These are phyloP conservation scores for Centella asiatica DNA, from an alignment of 129 eudicot genomes.

Conservation along the genomic window DNA sequence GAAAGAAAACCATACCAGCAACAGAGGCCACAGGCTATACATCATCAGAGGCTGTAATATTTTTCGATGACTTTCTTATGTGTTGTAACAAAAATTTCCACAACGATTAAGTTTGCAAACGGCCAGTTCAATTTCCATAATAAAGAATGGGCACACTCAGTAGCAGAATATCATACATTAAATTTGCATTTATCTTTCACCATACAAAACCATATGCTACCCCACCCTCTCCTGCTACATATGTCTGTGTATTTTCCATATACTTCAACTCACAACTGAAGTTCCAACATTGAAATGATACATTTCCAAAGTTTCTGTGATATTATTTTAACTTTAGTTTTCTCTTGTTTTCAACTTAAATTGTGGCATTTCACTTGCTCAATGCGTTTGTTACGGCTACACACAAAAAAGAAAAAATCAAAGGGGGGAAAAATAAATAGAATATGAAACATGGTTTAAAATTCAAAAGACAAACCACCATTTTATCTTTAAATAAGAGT, in stretches of 20 bases:
- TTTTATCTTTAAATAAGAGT: not conserved
- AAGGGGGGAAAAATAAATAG: not conserved
- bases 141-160: not conserved
- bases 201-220: not conserved
- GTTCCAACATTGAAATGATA: not conserved
- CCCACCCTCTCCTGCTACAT: not conserved
- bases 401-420: not conserved
- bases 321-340: not conserved
- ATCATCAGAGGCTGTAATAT: no score
- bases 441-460: not conserved
- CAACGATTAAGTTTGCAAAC: no score
- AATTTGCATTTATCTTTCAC: no score
- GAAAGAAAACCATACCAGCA: not conserved
- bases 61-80: no score
- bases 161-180: no score
- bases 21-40: not conserved
- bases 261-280: not conserved
- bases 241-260: not conserved
- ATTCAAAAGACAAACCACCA: not conserved
- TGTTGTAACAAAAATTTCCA: no score
- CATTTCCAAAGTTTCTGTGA: not conserved
- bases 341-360: not conserved
- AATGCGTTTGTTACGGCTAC: not conserved
- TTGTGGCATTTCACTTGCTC: not conserved
- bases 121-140: no score